Conservation (phyloP, 2,329 filamentous ascomycete genomes). For the Cryphonectria naterciae region DNA sequence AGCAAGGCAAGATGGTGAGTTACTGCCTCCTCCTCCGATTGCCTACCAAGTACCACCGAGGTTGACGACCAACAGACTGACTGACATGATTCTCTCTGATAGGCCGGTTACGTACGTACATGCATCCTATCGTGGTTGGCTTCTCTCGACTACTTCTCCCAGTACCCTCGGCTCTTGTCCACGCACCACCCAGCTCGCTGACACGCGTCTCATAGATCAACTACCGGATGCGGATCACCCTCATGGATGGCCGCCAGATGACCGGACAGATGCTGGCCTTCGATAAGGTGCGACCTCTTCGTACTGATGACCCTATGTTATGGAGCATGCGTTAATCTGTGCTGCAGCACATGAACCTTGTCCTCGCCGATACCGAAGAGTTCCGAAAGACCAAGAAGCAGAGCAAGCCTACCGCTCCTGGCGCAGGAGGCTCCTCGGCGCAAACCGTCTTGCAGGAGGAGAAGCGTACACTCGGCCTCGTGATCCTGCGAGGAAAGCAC, state of each 20-base stretch:
- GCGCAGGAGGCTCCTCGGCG: slow-evolving; percentile 61
- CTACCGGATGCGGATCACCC: slow-evolving; percentile 96
- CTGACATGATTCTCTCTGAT: slow-evolving; percentile 60
- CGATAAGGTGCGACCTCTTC: slow-evolving; percentile 72
- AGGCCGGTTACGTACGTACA: slow-evolving; percentile 73
- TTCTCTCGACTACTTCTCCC: neutral
- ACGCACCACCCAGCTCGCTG: slow-evolving; percentile 29
- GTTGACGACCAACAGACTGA: slow-evolving; percentile 62
- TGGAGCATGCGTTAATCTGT: slow-evolving; percentile 16
- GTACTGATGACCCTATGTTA: neutral
- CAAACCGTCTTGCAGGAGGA: slow-evolving; percentile 87
- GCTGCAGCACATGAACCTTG: slow-evolving; percentile 93
- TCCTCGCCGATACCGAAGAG: slow-evolving; percentile 97
- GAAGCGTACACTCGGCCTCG: slow-evolving; percentile 94
- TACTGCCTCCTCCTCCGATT: slow-evolving; percentile 34
- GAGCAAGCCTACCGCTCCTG: slow-evolving; percentile 70
- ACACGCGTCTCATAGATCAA: slow-evolving; percentile 73
- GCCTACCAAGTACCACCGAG: slow-evolving; percentile 44
- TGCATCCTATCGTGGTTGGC: slow-evolving; percentile 14
- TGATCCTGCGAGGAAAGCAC: slow-evolving; percentile 91
- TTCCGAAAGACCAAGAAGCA: slow-evolving; percentile 90
- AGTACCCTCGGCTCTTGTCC: neutral
- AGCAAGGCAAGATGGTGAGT: slow-evolving; percentile 99
- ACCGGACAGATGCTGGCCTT: slow-evolving; percentile 98
- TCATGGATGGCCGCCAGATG: slow-evolving; percentile 95